These are phyloP conservation scores for Thalassiosira exigua DNA, from an alignment of 352 stramenopile species.

Conservation along the genomic window DNA sequence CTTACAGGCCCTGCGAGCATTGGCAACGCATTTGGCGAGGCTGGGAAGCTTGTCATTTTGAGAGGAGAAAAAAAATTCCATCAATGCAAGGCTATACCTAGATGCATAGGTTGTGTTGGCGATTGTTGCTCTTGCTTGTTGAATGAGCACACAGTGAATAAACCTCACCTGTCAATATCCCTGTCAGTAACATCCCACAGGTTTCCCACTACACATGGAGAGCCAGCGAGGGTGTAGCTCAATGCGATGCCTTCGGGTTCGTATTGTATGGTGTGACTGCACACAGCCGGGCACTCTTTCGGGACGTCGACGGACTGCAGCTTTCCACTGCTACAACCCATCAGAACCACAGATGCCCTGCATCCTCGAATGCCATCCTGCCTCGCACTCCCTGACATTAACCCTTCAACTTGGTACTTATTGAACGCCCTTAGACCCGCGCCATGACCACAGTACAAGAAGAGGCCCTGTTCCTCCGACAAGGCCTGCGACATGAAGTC, in stretches of 20 bases:
- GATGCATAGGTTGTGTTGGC: too few species aligned
- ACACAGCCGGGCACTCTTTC: conserved; percentile 32
- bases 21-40: conserved; percentile 85
- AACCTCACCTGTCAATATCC: conserved; percentile 97
- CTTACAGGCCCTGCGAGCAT: conserved; percentile 90
- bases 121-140: too few species aligned
- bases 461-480: conserved; percentile 86
- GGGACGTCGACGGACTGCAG: conserved; percentile 82
- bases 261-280: conserved; percentile 82
- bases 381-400: conserved; percentile 69
- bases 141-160: too few species aligned
- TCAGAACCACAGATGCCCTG: conserved; percentile 91
- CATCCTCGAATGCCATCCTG: conserved; percentile 33
- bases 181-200: conserved; percentile 99
- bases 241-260: conserved; percentile 93
- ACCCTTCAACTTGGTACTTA: conserved; percentile 85
- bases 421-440: conserved; percentile 93
- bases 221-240: conserved; percentile 92
- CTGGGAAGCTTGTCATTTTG: conserved; percentile 33
- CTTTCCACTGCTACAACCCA: conserved; percentile 96
- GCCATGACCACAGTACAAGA: conserved; percentile 98
- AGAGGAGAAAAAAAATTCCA: too few species aligned
- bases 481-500: conserved; percentile 81
- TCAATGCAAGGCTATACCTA: too few species aligned
- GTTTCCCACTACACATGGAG: conserved; percentile 95